Evolutionary conservation across 805 yeast genomes (phyloP), one percentile per base, ranked within the genome.

Genomic region (Candida morakotiae): DNA sequence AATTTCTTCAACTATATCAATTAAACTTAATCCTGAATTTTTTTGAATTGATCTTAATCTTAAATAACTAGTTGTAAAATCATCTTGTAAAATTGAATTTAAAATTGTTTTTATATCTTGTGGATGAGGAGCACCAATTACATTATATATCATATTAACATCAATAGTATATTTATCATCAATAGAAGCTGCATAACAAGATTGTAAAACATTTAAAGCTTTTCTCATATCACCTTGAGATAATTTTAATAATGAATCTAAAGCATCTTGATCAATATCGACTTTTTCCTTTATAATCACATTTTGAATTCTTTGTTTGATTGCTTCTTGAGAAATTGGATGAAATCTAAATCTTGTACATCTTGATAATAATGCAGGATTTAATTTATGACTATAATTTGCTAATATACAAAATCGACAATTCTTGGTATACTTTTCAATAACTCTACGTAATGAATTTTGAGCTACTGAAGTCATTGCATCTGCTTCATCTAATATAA

Each of bases 201-300:
- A 95, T 61, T 93, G 99, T 40, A 93, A 62, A 4, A 93, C 96
- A 53, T 93, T 93, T 49, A 93, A 69, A 1, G 95, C 95, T 35
- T 86, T 77, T 65, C 99, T 78, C 98, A 93, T 93, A 60, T 93
- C 99, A 36, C 99, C 99, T 40, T 80, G 76, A n/a, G 93, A 74
- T 38, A 93, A 69, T 37, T 65, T 69, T 39, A 93, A 66, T 33
- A 93, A 64, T 1, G 96, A 79, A 0, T 62, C 59, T 29, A 74
- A 64, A 0, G 95, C 97, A 1, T 69, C 78, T 0, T 69, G 60
- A 0, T 69, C 53, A 8, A 93, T 66, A 3, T 68, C 61, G 33
- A 93, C 63, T 1, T 76, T 58, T 51, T 93, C 99, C 37, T 67
- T 67, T 28, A 75, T 72, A 33, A 87, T 71, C 7, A 93, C 96